Conservation (phyloP, 2,329 filamentous ascomycete species). For the Beauveria medogensis region DNA sequence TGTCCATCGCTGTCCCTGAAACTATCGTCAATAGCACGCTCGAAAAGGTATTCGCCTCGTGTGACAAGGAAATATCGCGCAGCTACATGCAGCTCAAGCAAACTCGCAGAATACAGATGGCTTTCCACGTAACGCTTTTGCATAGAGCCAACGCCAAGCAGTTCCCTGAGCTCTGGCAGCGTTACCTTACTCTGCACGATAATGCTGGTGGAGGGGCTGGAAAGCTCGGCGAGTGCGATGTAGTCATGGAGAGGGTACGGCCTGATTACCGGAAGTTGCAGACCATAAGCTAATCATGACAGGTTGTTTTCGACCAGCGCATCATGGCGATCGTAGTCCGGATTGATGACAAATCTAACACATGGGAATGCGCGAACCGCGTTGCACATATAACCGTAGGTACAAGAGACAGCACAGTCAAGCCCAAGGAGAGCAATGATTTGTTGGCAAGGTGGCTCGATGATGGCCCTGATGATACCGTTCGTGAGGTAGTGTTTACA, state of each 20-base stretch:
- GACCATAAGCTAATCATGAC: background rate
- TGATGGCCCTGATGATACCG: constrained; percentile 35
- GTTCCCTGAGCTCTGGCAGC: constrained; percentile 65
- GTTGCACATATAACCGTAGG: constrained; percentile 87
- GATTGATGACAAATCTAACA: constrained; percentile 46
- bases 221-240: constrained; percentile 52
- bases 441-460: constrained; percentile 69
- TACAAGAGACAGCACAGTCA: constrained; percentile 64
- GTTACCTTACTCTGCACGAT: constrained; percentile 55
- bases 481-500: constrained; percentile 42
- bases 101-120: constrained; percentile 65
- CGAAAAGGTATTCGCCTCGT: constrained; percentile 58
- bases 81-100: constrained; percentile 73
- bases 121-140: constrained; percentile 91
- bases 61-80: constrained; percentile 32
- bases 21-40: constrained; percentile 46
- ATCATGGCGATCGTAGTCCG: constrained; percentile 89
- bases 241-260: constrained; percentile 53
- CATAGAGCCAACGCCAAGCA: constrained; percentile 60
- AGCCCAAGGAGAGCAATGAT: constrained; percentile 92
- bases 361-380: constrained; percentile 65
- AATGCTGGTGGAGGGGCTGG: constrained; percentile 21
- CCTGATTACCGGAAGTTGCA: background rate
- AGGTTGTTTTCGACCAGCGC: constrained; percentile 74
- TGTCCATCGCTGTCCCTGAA: constrained; percentile 40